phyloP scores from a whole-genome alignment of 176 grass and related monocot species.

The Oryza coarctata region DNA sequence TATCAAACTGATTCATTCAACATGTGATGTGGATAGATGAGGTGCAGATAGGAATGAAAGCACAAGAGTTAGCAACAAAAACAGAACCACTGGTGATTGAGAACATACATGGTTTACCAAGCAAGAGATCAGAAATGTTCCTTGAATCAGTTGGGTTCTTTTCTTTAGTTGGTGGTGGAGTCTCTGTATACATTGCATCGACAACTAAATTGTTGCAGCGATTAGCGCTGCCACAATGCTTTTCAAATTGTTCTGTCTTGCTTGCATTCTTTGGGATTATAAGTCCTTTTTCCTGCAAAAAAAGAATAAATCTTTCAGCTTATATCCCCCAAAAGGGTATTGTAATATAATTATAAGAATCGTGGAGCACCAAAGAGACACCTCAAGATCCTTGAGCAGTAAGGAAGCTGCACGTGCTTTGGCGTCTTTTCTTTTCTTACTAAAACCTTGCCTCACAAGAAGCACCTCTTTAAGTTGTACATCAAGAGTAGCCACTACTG shows the following conservation, averaged over 20 bases:
- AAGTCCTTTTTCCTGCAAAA: constrained; percentile 58
- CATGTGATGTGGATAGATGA: constrained; percentile 12
- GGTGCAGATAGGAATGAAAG: not conserved
- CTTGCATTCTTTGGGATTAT: constrained; percentile 50
- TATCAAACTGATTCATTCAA: not conserved
- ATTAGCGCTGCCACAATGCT: constrained; percentile 22
- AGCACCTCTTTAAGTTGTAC: constrained; percentile 72
- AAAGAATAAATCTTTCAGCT: constrained; percentile 30
- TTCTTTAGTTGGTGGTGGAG: constrained; percentile 20
- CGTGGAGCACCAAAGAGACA: constrained; percentile 37
- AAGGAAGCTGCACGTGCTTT: constrained; percentile 79
- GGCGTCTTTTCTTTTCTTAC: constrained; percentile 64
- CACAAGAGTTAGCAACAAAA: constrained; percentile 3
- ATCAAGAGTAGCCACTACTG: constrained; percentile 51
- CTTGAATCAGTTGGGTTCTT: constrained; percentile 17
- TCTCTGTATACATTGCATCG: constrained; percentile 45
- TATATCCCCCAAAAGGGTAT: constrained; percentile 11
- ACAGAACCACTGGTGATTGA: constrained; percentile 10
- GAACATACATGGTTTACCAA: constrained; percentile 50
- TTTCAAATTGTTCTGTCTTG: constrained; percentile 40
- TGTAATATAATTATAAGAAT: constrained; percentile 17
- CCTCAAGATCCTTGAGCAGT: constrained; percentile 83
- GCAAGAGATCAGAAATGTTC: constrained; percentile 11
- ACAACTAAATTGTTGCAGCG: constrained; percentile 15
- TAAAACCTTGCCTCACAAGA: constrained; percentile 54